Conservation (phyloP, 2,329 filamentous ascomycete genomes). For the Aureobasidium lini region DNA sequence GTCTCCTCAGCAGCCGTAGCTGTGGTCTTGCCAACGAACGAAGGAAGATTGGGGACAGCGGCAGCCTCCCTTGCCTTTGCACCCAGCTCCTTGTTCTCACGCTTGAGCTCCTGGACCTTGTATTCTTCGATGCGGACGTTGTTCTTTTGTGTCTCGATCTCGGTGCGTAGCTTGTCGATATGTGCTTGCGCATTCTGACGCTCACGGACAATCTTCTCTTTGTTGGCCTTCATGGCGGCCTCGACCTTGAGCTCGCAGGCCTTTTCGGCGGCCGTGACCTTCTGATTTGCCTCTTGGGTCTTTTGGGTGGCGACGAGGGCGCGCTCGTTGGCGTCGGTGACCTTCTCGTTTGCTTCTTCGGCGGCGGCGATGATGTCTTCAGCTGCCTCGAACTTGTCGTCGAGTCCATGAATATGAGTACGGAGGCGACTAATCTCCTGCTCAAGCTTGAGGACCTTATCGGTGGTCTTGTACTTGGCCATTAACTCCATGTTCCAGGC, state of each 20-base stretch:
- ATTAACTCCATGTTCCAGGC: background rate
- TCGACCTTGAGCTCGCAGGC: background rate
- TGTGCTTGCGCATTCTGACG: background rate
- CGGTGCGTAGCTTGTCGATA: background rate
- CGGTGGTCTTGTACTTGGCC: background rate
- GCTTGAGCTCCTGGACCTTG: background rate
- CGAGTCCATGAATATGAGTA: background rate
- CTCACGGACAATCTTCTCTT: background rate
- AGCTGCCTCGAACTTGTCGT: background rate
- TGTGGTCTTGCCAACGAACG: background rate
- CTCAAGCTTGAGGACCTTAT: background rate
- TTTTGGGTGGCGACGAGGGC: background rate
- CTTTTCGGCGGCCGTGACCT: slow-evolving; percentile 6
- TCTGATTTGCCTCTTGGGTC: background rate
- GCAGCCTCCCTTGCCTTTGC: background rate
- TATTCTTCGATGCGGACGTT: background rate
- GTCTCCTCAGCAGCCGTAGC: background rate
- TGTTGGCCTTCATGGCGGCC: background rate
- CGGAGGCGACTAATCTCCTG: background rate
- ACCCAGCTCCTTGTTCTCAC: background rate
- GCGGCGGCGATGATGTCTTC: background rate
- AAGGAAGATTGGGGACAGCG: background rate
- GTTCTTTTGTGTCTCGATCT: background rate
- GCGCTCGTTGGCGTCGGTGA: background rate
- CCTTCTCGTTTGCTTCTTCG: background rate